Conservation (phyloP, 2,329 filamentous ascomycete species). For the Parafenestella ontariensis region DNA sequence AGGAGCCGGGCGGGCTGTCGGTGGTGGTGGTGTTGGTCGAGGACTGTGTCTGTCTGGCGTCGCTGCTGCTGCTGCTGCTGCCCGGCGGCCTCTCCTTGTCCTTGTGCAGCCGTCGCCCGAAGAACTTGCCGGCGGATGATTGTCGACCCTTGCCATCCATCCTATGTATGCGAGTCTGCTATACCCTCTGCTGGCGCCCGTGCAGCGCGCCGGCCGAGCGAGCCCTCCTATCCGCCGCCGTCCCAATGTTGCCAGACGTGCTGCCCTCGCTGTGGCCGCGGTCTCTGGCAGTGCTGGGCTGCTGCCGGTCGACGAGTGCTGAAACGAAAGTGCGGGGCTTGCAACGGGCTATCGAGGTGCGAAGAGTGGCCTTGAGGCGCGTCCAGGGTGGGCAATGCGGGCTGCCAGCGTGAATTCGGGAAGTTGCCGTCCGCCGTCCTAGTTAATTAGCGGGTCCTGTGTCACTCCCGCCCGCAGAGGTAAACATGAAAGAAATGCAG, state of each 20-base stretch:
- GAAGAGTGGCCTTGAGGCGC: conserved; percentile 4
- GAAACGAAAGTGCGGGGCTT: conserved; percentile 23
- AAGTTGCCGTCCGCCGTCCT: conserved; percentile 26
- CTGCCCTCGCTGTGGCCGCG: background rate
- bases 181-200: conserved; percentile 18
- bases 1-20: conserved; percentile 68
- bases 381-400: conserved; percentile 19
- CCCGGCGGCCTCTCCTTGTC: conserved; percentile 65
- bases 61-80: too few relatives aligned
- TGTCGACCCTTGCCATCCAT: conserved; percentile 79
- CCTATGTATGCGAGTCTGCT: conserved; percentile 18
- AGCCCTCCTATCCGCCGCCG: conserved; percentile 12
- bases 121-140: conserved; percentile 83
- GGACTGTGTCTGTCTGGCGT: conserved; percentile 41
- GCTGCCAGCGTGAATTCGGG: conserved; percentile 21
- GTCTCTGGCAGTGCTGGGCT: background rate
- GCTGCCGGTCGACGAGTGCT: conserved; percentile 4
- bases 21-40: conserved; percentile 66
- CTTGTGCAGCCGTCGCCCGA: conserved; percentile 79
- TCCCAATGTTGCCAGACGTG: background rate
- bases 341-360: conserved; percentile 1
- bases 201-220: conserved; percentile 15
- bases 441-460: conserved; percentile 4
- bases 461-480: background rate
- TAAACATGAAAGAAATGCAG: background rate